These are phyloP conservation scores for Cudoniella acicularis DNA, from an alignment of 495 filamentous ascomycete genomes.

Conservation along the genomic window DNA sequence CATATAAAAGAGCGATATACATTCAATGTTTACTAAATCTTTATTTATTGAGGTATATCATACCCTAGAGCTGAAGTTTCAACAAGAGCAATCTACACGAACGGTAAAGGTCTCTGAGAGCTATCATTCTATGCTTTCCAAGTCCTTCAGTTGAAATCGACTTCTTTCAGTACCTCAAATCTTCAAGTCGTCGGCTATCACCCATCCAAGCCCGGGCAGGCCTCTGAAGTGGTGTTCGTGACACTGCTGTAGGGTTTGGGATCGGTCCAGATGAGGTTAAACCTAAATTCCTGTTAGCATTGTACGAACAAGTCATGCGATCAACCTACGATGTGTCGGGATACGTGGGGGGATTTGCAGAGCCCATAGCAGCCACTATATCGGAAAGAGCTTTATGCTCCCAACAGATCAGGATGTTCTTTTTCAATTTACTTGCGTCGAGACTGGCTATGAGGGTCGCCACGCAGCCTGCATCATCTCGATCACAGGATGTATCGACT, in stretches of 20 bases:
- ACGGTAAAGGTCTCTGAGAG: too few relatives aligned
- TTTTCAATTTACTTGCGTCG: constrained; percentile 26
- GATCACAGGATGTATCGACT: constrained; percentile 46
- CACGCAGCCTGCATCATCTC: constrained; percentile 46
- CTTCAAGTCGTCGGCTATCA: constrained; percentile 6
- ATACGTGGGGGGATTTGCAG: constrained; percentile 10
- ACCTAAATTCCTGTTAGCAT: constrained; percentile 25
- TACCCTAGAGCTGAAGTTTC: background rate
- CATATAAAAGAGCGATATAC: background rate
- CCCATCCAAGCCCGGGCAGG: constrained; percentile 41
- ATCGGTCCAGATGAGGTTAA: constrained; percentile 48
- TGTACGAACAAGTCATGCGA: background rate
- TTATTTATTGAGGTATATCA: too few relatives aligned
- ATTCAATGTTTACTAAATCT: too few relatives aligned
- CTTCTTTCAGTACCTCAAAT: background rate
- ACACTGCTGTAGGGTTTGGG: constrained; percentile 38
- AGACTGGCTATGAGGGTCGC: constrained; percentile 38
- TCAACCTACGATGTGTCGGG: constrained; percentile 20
- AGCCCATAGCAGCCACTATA: constrained; percentile 41
- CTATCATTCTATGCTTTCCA: too few relatives aligned
- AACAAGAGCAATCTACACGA: too few relatives aligned
- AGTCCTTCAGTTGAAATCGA: background rate
- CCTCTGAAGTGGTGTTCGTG: constrained; percentile 34
- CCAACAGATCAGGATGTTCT: constrained; percentile 58
- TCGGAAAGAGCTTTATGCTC: constrained; percentile 47